Evolutionary conservation across 306 rosid species (phyloP), one percentile per base, ranked within the genome.

Genomic region (Corylus americana): DNA sequence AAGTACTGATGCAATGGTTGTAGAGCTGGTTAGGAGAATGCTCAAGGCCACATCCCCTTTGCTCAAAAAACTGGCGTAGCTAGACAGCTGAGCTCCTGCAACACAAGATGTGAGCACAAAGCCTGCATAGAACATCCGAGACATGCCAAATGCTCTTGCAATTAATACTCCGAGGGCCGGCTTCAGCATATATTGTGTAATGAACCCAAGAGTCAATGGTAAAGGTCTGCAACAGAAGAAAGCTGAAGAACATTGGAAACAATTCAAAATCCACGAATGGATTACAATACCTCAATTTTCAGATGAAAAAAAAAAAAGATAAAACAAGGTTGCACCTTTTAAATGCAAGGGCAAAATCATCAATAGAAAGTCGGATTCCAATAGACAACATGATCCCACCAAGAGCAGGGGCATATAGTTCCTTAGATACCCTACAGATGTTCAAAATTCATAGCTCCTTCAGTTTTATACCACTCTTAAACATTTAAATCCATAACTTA

Each of bases 311-410:
- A 17, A 73, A 17, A 57, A 16, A 53, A 47, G 66, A 16, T 55
- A 39, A 22, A 79, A 69, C 83, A 73, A 81, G 77, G 22, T 66
- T 71, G n/a, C 50, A 93, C 98, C 96, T 90, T 85, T 87, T 91
- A 68, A 91, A 78, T 62, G 99, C 99, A 82, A 95, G 90, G 77
- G 99, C 96, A 77, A 95, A 90, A 87, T 95, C 98, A 25, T 95
- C 90, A 3, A 91, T 1, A 50, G 99, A 95, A 76, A 95, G 97
- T 82, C 78, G 83, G 82, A 95, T 89, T 76, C 99, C 98, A 88
- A 95, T 93, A 45, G 99, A 95, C 70, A 95, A 82, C 99, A 95
- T 95, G 79, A 95, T 95, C 87, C 99, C 99, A 83, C 99, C 99
- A 88, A 95, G 98, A 62, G 99, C 94, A 77, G 98, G 99, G 49